Conservation (phyloP, 345 rosid genomes). For the Salix exigua region DNA sequence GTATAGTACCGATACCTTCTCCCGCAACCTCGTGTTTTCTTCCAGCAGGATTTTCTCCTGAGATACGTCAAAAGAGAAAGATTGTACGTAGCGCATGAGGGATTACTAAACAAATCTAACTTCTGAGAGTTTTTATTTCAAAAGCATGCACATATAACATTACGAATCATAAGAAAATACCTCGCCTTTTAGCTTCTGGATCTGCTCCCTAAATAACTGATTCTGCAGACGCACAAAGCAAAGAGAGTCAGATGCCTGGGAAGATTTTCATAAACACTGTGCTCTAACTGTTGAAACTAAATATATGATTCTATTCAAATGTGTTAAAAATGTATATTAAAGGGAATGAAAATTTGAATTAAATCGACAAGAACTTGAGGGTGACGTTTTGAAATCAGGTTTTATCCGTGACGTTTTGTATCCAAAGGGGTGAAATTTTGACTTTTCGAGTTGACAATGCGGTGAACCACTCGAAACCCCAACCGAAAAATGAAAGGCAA, state of each 20-base stretch:
- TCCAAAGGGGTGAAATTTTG: background rate
- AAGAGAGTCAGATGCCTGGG: background rate
- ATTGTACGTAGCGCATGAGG: background rate
- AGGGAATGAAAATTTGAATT: too few relatives aligned
- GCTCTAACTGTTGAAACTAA: too few relatives aligned
- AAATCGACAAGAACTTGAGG: too few relatives aligned
- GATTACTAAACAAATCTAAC: background rate
- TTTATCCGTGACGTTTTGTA: background rate
- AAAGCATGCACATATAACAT: background rate
- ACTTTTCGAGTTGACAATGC: background rate
- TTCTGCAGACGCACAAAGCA: conserved; percentile 32
- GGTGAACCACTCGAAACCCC: background rate
- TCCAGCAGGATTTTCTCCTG: conserved; percentile 54
- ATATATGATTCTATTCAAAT: too few relatives aligned
- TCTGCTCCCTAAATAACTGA: conserved; percentile 51
- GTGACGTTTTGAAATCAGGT: too few relatives aligned
- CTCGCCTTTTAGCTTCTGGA: conserved; percentile 61
- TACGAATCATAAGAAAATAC: conserved; percentile 24
- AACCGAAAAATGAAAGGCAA: background rate
- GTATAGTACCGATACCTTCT: conserved; percentile 35
- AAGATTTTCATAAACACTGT: background rate
- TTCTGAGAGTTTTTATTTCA: background rate
- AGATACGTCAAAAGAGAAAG: background rate
- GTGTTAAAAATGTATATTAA: too few relatives aligned
- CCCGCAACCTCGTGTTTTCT: conserved; percentile 48